Base-by-base conservation (phyloP, 345 rosid genomes). In the Clarkia xantiana region DNA sequence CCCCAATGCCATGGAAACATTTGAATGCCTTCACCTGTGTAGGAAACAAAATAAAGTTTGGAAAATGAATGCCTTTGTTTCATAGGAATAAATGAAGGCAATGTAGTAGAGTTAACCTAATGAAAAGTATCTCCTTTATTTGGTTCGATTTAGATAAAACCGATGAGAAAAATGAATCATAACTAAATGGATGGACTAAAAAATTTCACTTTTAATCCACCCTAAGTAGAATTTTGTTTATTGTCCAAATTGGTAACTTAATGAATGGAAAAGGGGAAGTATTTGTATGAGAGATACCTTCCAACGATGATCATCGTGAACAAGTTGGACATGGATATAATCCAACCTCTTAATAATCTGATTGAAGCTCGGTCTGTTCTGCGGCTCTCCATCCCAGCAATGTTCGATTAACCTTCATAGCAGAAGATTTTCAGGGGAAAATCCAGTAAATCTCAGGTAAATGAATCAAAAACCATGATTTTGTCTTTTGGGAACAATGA, bases 311-410 rank as follows among this genome's bases (percentile, higher is more conserved):
- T 60, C 40, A 49, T 65, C 68, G 38, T 50, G 67, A 51, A 68
- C 71, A 57, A 80, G 62, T 44, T 62, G 74, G 46, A 61, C 58
- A 62, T 54, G 56, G 53, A 74, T 73, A 34, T 55, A 17, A 52
- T 82, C 91, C 71, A 82, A 69, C 49, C 61, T 54, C 51, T 25
- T 44, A 36, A 86, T 76, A 59, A 86, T 80, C 63, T 74, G 67
- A 70, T 72, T 48, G 64, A 86, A 82, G 22, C 78, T 64, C 39
- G 95, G 95, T 66, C 95, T 79, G 64, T 54, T 67, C 41, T 55
- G 69, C 60, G 88, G 78, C 47, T 79, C 81, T 58, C 57, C 66
- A 49, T 70, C 71, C 95, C 95, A 86, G 56, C 91, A 86, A 38
- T 79, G 74, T 64, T 77, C 64, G 43, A 82, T 82, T 58, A 86